Conservation (phyloP, 73 alveolate species). For the Effrenium voratum region DNA sequence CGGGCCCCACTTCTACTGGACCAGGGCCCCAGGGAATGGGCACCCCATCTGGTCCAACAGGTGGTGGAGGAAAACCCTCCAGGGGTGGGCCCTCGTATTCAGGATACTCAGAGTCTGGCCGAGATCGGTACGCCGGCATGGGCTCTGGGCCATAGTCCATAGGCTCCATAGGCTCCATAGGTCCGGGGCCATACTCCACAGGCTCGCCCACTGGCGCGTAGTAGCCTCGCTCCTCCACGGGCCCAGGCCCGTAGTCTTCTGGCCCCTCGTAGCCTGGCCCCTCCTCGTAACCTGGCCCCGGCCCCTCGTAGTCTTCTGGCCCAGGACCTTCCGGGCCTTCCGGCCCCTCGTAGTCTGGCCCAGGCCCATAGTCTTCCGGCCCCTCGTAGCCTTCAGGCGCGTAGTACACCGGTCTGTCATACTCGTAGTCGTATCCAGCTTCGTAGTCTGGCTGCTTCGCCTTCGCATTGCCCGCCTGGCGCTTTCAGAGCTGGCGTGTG, state of each 20-base stretch:
- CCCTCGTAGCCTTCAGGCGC: background rate
- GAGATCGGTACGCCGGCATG: too few species aligned
- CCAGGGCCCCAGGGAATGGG: too few species aligned
- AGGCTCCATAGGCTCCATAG: slow-evolving; percentile 20
- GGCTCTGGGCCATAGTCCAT: too few species aligned
- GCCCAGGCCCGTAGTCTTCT: background rate
- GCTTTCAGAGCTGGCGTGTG: too few species aligned
- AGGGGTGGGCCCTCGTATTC: background rate
- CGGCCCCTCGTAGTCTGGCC: slow-evolving; percentile 5
- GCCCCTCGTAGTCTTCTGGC: background rate
- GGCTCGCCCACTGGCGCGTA: background rate
- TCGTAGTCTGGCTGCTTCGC: too few species aligned
- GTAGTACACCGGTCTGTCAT: too few species aligned
- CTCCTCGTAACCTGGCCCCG: background rate
- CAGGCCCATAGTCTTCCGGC: background rate
- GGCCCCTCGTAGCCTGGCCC: background rate
- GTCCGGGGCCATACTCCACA: background rate
- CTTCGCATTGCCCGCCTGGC: too few species aligned
- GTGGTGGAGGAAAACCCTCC: background rate
- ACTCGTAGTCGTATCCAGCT: too few species aligned
- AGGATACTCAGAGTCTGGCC: background rate
- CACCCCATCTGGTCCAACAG: too few species aligned
- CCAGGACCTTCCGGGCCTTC: slow-evolving; percentile 1
- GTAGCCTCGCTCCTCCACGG: background rate
- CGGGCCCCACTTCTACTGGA: too few species aligned